These are phyloP conservation scores for Botryosphaeria dothidea DNA, from an alignment of 2,329 filamentous ascomycete genomes.

Conservation along the genomic window DNA sequence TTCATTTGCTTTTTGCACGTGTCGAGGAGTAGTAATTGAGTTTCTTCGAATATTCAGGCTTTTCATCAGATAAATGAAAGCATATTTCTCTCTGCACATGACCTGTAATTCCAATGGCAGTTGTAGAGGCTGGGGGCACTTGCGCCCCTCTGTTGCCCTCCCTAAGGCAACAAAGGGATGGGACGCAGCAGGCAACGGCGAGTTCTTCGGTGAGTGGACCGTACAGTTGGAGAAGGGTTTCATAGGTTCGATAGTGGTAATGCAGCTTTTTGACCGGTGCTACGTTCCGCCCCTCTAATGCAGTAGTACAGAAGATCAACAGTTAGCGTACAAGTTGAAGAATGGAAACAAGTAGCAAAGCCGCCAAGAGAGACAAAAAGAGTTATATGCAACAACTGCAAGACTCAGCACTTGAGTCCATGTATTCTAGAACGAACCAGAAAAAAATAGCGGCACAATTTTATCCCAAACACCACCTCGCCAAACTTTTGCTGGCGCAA, in stretches of 20 bases:
- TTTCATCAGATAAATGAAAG: not conserved
- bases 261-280: not conserved
- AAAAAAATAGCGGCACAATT: not conserved
- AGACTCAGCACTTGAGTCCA: constrained; percentile 17
- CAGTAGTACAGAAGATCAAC: not conserved
- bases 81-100: not conserved
- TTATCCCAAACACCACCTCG: not conserved
- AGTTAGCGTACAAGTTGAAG: not conserved
- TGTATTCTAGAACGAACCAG: constrained; percentile 9
- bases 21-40: too few species aligned
- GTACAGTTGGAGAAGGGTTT: not conserved
- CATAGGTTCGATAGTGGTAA: not conserved
- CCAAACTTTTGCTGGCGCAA: not conserved
- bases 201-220: not conserved
- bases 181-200: not conserved
- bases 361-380: not conserved
- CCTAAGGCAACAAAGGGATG: not conserved
- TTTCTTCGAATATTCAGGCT: too few species aligned
- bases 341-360: not conserved
- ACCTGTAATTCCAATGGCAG: not conserved
- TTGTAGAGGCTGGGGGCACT: not conserved
- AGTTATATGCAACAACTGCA: not conserved
- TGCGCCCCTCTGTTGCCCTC: not conserved
- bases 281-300: constrained; percentile 7
- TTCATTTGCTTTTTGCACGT: too few species aligned